Percentiles rank a stretch among this genome's conserved stretches.
phyloP scores from a whole-genome alignment of 2,329 filamentous ascomycete species.

The Shiraia bambusicola region DNA sequence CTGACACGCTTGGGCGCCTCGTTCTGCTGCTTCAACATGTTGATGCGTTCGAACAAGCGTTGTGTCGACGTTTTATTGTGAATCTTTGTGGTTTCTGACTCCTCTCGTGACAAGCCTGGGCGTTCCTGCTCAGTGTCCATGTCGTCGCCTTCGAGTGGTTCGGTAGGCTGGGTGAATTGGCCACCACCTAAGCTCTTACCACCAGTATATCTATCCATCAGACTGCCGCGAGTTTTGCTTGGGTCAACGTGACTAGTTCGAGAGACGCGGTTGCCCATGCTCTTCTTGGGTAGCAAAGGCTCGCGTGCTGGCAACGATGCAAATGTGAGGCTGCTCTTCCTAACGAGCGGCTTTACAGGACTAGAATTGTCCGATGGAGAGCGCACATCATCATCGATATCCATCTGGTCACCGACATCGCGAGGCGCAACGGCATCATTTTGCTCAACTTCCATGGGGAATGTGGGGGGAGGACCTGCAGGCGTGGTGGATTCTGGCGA shows the following conservation, averaged over 20 bases:
- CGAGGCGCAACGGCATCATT: slow-evolving; percentile 37
- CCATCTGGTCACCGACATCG: slow-evolving; percentile 43
- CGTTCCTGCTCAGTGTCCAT: slow-evolving; percentile 55
- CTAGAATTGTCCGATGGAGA: slow-evolving; percentile 72
- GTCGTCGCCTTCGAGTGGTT: slow-evolving; percentile 53
- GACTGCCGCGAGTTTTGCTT: slow-evolving; percentile 63
- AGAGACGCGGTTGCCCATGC: slow-evolving; percentile 70
- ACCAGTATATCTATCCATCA: slow-evolving; percentile 71
- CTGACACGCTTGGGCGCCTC: slow-evolving; percentile 39
- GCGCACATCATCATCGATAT: slow-evolving; percentile 55
- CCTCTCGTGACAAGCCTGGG: slow-evolving; percentile 42
- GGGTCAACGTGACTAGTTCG: slow-evolving; percentile 77
- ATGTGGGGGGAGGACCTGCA: slow-evolving; percentile 23
- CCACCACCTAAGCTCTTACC: slow-evolving; percentile 64
- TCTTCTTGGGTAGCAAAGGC: slow-evolving; percentile 81
- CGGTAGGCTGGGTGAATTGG: slow-evolving; percentile 33
- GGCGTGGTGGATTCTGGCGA: slow-evolving; percentile 23
- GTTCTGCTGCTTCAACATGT: slow-evolving; percentile 61
- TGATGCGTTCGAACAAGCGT: slow-evolving; percentile 89
- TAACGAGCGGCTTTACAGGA: slow-evolving; percentile 72
- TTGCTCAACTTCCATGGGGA: slow-evolving; percentile 20
- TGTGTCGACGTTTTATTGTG: slow-evolving; percentile 94
- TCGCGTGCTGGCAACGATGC: slow-evolving; percentile 89
- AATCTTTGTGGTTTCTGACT: slow-evolving; percentile 57
- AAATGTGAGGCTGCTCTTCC: slow-evolving; percentile 95